Evolutionary conservation across 139 green algal species (phyloP).

Genomic region (Gonium pectorale): DNA sequence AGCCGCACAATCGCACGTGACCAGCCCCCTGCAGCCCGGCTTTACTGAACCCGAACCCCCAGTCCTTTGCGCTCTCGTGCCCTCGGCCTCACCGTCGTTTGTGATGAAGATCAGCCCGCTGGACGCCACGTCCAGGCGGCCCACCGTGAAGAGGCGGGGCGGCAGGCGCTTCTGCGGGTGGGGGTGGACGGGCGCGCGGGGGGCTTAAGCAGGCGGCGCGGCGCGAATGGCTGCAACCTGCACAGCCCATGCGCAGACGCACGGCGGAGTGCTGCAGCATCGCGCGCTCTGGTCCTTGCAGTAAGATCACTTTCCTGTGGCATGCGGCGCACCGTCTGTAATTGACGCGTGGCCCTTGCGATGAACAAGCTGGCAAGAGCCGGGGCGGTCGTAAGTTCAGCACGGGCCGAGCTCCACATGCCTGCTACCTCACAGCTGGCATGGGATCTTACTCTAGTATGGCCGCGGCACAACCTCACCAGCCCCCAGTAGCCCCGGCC

Average conservation of each 20-base stretch:
- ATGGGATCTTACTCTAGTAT: not conserved
- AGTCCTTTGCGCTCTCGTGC: not conserved
- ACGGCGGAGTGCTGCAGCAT: too few relatives aligned
- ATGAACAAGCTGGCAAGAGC: not conserved
- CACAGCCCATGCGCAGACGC: too few relatives aligned
- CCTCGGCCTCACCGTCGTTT: slow-evolving; percentile 84
- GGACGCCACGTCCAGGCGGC: slow-evolving; percentile 90
- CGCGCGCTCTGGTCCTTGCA: too few relatives aligned
- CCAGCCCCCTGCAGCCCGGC: too few relatives aligned
- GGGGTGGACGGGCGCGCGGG: not conserved
- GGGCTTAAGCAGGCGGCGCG: too few relatives aligned
- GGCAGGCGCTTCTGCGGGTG: slow-evolving; percentile 52
- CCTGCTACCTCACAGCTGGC: not conserved
- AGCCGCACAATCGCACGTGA: too few relatives aligned
- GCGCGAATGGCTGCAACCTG: too few relatives aligned
- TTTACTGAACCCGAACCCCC: too few relatives aligned
- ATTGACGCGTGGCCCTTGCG: not conserved
- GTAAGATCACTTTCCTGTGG: too few relatives aligned
- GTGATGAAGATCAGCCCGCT: slow-evolving; percentile 95
- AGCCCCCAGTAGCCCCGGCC: not conserved
- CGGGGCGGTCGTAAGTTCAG: too few relatives aligned
- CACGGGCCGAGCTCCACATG: too few relatives aligned
- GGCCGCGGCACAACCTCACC: too few relatives aligned
- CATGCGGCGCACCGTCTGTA: not conserved
- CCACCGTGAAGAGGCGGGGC: slow-evolving; percentile 95